A percentile compares a stretch with the other conserved stretches of the same genome.
Conservation (phyloP, 495 filamentous ascomycete species). For the Annulohypoxylon maeteangense region DNA sequence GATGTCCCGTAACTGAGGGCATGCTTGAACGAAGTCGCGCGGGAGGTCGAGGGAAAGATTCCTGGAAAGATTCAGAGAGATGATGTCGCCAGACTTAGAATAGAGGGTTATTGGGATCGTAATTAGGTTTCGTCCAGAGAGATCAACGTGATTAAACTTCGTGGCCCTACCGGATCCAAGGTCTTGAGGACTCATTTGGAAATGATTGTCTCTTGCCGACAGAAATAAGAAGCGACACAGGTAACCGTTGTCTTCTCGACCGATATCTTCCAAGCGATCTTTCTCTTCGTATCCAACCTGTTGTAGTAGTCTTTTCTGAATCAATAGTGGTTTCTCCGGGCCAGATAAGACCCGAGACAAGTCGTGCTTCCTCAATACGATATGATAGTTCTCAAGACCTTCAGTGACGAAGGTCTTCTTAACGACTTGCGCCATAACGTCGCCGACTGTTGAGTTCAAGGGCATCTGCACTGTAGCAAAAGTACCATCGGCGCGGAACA, state of each 20-base stretch:
- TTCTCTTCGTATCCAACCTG: slow-evolving; percentile 90
- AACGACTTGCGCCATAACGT: slow-evolving; percentile 83
- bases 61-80: slow-evolving; percentile 89
- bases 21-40: slow-evolving; percentile 95
- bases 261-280: slow-evolving; percentile 91
- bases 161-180: slow-evolving; percentile 79
- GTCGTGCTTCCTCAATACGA: slow-evolving; percentile 92
- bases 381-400: slow-evolving; percentile 90
- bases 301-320: slow-evolving; percentile 92
- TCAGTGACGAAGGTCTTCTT: slow-evolving; percentile 93
- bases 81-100: slow-evolving; percentile 89
- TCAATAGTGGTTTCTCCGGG: slow-evolving; percentile 83
- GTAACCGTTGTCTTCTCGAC: slow-evolving; percentile 98
- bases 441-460: slow-evolving; percentile 82
- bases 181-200: slow-evolving; percentile 68
- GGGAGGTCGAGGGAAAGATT: slow-evolving; percentile 94
- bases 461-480: slow-evolving; percentile 89
- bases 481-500: slow-evolving; percentile 92
- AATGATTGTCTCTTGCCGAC: slow-evolving; percentile 86
- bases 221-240: slow-evolving; percentile 95
- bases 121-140: slow-evolving; percentile 88
- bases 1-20: slow-evolving; percentile 90
- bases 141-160: slow-evolving; percentile 93
- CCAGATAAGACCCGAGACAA: slow-evolving; percentile 82
- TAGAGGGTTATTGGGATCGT: slow-evolving; percentile 96